Evolutionary conservation across 139 green algal species (phyloP).

Genomic region (Coelastrella sp.): DNA sequence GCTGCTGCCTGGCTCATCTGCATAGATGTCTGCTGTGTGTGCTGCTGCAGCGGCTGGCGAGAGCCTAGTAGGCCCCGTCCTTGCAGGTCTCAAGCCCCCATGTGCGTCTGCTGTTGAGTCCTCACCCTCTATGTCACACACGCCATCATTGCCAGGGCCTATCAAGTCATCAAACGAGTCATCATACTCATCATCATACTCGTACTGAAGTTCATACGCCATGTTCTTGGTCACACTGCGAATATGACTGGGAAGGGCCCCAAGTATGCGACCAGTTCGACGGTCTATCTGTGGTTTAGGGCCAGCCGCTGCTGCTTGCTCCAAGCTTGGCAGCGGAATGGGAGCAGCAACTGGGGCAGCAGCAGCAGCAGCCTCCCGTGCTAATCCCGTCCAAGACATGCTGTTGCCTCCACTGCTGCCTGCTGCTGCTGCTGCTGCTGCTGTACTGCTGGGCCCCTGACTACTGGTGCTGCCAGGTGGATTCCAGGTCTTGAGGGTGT

Average conservation of each 20-base stretch:
- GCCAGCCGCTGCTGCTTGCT: constrained; percentile 9
- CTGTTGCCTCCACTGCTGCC: constrained; percentile 44
- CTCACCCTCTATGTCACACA: constrained; percentile 76
- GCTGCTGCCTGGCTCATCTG: constrained; percentile 50
- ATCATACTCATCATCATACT: constrained; percentile 91
- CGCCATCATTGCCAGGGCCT: constrained; percentile 56
- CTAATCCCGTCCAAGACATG: constrained; percentile 40
- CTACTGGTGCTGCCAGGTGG: constrained; percentile 33
- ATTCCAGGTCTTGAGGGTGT: constrained; percentile 41
- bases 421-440: not conserved
- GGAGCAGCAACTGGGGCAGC: not conserved
- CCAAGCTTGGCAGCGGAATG: not conserved
- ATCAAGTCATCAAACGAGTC: constrained; percentile 85
- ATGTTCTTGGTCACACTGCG: constrained; percentile 46
- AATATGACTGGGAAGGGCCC: constrained; percentile 45
- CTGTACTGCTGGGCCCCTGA: not conserved
- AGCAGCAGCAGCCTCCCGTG: constrained; percentile 40
- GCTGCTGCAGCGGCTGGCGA: not conserved
- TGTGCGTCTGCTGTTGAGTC: constrained; percentile 13
- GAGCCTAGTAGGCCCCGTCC: not conserved
- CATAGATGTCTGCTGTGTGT: constrained; percentile 31
- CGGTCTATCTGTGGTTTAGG: constrained; percentile 44
- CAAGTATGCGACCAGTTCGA: constrained; percentile 55
- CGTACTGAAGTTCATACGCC: constrained; percentile 72
- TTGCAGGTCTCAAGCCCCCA: not conserved